Conservation (phyloP, 2,329 filamentous ascomycete genomes). For the Pseudogymnoascus sp. region DNA sequence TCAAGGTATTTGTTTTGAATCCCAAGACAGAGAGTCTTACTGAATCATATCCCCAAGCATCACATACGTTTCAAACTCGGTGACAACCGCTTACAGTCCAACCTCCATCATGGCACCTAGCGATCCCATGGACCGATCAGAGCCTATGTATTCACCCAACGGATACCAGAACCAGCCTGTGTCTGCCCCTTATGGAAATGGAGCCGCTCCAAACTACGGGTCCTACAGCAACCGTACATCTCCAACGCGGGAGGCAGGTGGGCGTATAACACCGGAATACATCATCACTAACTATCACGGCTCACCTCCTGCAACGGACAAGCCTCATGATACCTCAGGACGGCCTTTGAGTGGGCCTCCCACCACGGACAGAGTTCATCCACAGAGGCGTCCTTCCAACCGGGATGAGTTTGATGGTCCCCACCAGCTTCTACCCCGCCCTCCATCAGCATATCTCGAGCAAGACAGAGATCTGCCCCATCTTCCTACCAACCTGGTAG, state of each 20-base stretch:
- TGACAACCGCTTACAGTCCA: conserved; percentile 22
- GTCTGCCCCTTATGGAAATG: conserved; percentile 25
- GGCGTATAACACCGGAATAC: conserved; percentile 29
- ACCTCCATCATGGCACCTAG: conserved; percentile 19
- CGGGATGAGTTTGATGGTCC: conserved; percentile 86
- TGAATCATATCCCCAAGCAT: conserved; percentile 25
- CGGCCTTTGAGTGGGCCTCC: conserved; percentile 40
- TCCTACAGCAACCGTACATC: conserved; percentile 24
- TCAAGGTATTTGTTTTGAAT: conserved; percentile 25
- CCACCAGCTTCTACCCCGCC: conserved; percentile 70
- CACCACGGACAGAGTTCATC: conserved; percentile 39
- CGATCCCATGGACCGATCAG: conserved; percentile 21
- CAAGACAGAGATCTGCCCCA: conserved; percentile 75
- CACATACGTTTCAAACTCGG: conserved; percentile 22
- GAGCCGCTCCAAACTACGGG: conserved; percentile 24
- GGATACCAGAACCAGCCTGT: conserved; percentile 25
- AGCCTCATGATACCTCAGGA: conserved; percentile 45
- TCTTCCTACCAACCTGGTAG: conserved; percentile 72
- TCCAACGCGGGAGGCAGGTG: conserved; percentile 26
- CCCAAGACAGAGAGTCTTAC: conserved; percentile 18
- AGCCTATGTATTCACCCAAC: conserved; percentile 25
- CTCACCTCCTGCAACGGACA: conserved; percentile 54
- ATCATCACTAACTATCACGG: conserved; percentile 36
- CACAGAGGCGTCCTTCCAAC: conserved; percentile 65
- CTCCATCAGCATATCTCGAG: conserved; percentile 61